Percentiles rank a stretch among this genome's conserved stretches.
These are phyloP conservation scores for Pseudozyma thailandica DNA, from an alignment of 1,284 basidiomycete genomes.

Conservation along the genomic window DNA sequence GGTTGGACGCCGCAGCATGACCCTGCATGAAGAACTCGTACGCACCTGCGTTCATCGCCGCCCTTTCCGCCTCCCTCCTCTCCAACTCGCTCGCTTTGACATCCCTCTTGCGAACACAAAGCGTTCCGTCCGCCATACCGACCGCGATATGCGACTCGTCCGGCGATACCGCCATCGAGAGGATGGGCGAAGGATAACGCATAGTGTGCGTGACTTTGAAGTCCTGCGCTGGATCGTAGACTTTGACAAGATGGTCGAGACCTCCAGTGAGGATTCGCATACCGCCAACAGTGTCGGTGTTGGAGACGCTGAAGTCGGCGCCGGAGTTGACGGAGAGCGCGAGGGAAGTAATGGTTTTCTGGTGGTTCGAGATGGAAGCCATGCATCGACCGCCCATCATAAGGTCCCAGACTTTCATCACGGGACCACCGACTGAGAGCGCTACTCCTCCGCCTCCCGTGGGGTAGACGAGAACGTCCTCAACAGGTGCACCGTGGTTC, in stretches of 20 bases:
- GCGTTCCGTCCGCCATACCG: conserved; percentile 95
- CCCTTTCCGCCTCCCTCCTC: conserved; percentile 70
- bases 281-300: conserved; percentile 69
- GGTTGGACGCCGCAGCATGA: conserved; percentile 35
- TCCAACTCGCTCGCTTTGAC: conserved; percentile 76
- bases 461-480: conserved; percentile 93
- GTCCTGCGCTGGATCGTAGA: conserved; percentile 84
- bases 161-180: conserved; percentile 93
- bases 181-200: conserved; percentile 92
- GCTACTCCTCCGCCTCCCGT: conserved; percentile 80
- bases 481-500: conserved; percentile 76
- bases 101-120: conserved; percentile 74
- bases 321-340: conserved; percentile 59
- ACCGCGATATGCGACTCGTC: conserved; percentile 96
- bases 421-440: conserved; percentile 88
- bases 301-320: conserved; percentile 47
- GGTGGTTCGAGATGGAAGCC: conserved; percentile 78
- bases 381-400: conserved; percentile 81
- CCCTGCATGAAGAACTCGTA: conserved; percentile 77
- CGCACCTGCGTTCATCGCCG: conserved; percentile 74
- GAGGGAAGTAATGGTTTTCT: conserved; percentile 93
- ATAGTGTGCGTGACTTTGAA: conserved; percentile 93
- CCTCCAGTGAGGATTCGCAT: conserved; percentile 87
- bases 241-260: conserved; percentile 97
- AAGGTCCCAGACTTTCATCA: conserved; percentile 94